Conservation (phyloP, 331 rosid species). For the Malus hybrid region DNA sequence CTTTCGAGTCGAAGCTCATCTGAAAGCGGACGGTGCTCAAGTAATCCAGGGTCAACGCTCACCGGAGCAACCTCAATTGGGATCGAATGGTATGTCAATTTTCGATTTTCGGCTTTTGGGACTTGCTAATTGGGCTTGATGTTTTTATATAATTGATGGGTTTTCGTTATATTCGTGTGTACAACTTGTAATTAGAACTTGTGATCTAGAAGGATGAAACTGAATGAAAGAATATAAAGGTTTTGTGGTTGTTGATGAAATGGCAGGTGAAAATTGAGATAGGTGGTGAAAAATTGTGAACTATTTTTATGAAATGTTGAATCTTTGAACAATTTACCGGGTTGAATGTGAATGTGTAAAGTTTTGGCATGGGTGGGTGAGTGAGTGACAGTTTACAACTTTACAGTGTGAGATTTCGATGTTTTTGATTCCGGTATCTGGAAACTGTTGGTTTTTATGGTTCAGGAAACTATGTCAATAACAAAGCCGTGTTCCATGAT, state of each 20-base stretch:
- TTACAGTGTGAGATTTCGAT: neutral
- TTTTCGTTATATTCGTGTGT: neutral
- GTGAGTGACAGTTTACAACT: neutral
- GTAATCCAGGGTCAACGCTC: constrained; percentile 32
- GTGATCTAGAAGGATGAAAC: neutral
- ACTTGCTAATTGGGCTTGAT: neutral
- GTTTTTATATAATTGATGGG: neutral
- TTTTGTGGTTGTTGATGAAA: too few relatives aligned
- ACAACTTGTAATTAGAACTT: neutral
- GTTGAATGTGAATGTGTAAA: too few relatives aligned
- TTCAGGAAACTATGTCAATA: constrained; percentile 32
- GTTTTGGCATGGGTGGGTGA: neutral
- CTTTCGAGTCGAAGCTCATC: neutral
- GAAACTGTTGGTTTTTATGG: constrained; percentile 18
- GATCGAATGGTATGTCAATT: constrained; percentile 34
- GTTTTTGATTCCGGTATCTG: constrained; percentile 12
- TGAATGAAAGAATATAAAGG: neutral
- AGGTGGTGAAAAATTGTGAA: too few relatives aligned
- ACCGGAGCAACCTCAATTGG: constrained; percentile 3
- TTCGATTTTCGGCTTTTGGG: constrained; percentile 5
- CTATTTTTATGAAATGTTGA: too few relatives aligned
- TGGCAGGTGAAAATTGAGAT: too few relatives aligned
- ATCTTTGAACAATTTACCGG: too few relatives aligned
- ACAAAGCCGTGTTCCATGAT: constrained; percentile 59
- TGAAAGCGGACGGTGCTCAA: neutral